Evolutionary conservation across 306 rosid genomes (phyloP).

Genomic region (Spatholobus suberectus): DNA sequence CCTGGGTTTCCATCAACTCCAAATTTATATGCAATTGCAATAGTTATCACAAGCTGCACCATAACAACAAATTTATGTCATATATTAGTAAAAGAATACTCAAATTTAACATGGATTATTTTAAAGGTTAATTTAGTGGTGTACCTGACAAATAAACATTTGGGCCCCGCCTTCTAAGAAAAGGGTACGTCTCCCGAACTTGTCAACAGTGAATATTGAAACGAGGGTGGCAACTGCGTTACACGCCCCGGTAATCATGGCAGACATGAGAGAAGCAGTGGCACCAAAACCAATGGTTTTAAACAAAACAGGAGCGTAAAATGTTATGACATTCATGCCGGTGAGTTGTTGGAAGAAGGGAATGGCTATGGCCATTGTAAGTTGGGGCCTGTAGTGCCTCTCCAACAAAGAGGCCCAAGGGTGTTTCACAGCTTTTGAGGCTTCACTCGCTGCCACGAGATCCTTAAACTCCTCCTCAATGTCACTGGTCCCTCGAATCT

Average conservation of each 20-base stretch:
- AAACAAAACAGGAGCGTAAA: background rate
- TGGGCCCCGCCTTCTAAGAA: background rate
- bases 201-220: background rate
- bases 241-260: background rate
- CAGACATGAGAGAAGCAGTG: constrained; percentile 3
- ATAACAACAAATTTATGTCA: background rate
- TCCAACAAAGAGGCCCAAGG: background rate
- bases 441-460: background rate
- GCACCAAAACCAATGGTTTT: constrained; percentile 14
- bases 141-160: background rate
- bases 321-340: background rate
- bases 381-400: background rate
- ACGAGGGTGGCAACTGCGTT: background rate
- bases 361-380: background rate
- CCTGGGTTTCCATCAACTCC: background rate
- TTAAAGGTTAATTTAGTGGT: no score
- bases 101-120: no score
- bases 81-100: background rate
- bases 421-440: background rate
- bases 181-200: background rate
- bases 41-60: background rate
- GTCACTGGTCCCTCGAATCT: background rate
- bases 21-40: background rate
- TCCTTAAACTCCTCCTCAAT: background rate
- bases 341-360: background rate